A percentile compares a stretch with the other conserved stretches of the same genome.
phyloP scores from a whole-genome alignment of 2,329 filamentous ascomycete species.

The Trematosphaeria pertusa region DNA sequence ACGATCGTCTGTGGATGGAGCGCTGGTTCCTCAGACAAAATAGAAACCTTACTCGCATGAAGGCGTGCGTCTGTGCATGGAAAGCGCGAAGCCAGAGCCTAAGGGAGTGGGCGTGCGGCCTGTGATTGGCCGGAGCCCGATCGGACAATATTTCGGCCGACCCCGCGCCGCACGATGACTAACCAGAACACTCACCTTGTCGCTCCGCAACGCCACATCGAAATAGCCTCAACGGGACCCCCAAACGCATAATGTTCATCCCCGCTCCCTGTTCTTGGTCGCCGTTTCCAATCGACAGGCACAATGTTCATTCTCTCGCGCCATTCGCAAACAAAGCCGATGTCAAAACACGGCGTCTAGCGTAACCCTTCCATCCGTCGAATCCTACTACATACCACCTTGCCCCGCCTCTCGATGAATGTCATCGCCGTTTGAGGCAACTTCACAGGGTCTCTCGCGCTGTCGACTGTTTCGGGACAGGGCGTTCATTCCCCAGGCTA shows the following conservation, averaged over 20 bases:
- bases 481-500: slow-evolving; percentile 18
- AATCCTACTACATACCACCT: slow-evolving; percentile 14
- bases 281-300: slow-evolving; percentile 27
- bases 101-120: slow-evolving; percentile 12
- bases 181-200: neutral
- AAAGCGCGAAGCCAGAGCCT: slow-evolving; percentile 15
- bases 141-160: slow-evolving; percentile 3
- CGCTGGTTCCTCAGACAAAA: slow-evolving; percentile 22
- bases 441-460: slow-evolving; percentile 17
- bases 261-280: slow-evolving; percentile 2
- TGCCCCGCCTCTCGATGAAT: slow-evolving; percentile 18
- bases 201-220: slow-evolving; percentile 1
- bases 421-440: slow-evolving; percentile 18
- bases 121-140: slow-evolving; percentile 17
- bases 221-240: neutral
- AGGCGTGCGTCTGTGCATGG: slow-evolving; percentile 12
- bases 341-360: slow-evolving; percentile 23
- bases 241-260: slow-evolving; percentile 36
- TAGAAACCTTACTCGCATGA: slow-evolving; percentile 30
- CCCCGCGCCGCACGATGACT: slow-evolving; percentile 3
- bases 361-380: slow-evolving; percentile 2
- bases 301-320: slow-evolving; percentile 16
- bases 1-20: slow-evolving; percentile 1
- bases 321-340: slow-evolving; percentile 28
- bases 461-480: slow-evolving; percentile 27